Evolutionary conservation across 2,329 filamentous ascomycete genomes (phyloP), one percentile per base, ranked within the genome.

Genomic region (Seiridium unicorne): DNA sequence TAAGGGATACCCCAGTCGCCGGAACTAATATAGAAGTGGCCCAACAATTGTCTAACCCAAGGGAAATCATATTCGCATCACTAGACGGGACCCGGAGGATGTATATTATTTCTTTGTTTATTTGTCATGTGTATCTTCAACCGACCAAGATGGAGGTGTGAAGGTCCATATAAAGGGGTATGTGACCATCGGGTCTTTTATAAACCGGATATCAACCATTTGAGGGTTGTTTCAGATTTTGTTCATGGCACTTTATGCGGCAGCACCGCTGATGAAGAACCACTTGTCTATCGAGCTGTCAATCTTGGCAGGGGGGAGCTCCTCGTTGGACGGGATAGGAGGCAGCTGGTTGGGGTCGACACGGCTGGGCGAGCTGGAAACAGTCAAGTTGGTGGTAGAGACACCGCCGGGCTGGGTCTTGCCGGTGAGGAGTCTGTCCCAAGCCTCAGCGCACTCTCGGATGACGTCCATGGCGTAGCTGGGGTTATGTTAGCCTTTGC

Each of bases 181-280:
- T 42, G 38, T 42, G 38, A 42, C 38, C 38, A 42, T 13, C 38
- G 13, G 13, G 7, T 8, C 13, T 13, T 26, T 26, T 26, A 26
- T 26, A 26, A 26, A 26, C 18, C 18, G 2, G 18, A 26, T 26
- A 26, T 26, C 18, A 26, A 26, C 18, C 18, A 26, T 26, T 26
- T 26, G 18, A 26, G 18, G 18, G 18, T 26, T 49, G 47, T 32
- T 32, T 26, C 26, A 49, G 18, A 31, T 48, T 32, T 13, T 49
- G 26, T 9, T 38, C 8, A n/a, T n/a, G 34, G n/a, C 49, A n/a
- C 34, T 53, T 53, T 91, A 94, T 71, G 89, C 84, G 70, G 93
- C 92, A 74, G 95, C 95, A 79, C 95, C 95, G 77, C 93, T 97
- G 81, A 99, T 99, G 88, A 98, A 99, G 90, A 99, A 99, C 95